Conservation (phyloP, 441 rosid genomes). For the Syzygium syzygioides region DNA sequence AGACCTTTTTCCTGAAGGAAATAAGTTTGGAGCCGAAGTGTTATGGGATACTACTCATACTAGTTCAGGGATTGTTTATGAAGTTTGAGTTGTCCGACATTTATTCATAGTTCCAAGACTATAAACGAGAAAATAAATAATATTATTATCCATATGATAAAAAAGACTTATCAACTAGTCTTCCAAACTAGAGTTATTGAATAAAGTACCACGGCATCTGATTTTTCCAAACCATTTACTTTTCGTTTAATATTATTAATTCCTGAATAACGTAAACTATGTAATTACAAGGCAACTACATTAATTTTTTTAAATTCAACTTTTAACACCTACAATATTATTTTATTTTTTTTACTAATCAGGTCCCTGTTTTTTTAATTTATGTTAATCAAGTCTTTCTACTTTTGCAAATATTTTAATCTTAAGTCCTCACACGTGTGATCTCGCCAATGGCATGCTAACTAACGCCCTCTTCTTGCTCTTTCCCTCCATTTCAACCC, state of each 20-base stretch:
- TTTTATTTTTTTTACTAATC: too few relatives aligned
- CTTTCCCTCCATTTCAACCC: not conserved
- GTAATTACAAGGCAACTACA: not conserved
- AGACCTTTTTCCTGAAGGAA: not conserved
- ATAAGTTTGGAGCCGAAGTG: not conserved
- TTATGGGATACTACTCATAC: too few relatives aligned
- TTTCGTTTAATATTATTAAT: too few relatives aligned
- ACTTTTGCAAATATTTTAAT: not conserved
- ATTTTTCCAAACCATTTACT: not conserved
- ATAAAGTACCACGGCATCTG: not conserved
- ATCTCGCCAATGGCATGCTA: not conserved
- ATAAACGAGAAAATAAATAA: too few relatives aligned
- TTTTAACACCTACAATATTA: not conserved
- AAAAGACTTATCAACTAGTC: too few relatives aligned
- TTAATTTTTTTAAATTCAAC: not conserved
- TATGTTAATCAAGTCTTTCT: not conserved
- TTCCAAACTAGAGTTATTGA: fast-evolving
- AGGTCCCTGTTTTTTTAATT: not conserved
- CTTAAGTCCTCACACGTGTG: not conserved
- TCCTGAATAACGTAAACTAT: not conserved
- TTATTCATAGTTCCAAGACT: too few relatives aligned
- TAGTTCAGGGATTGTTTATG: too few relatives aligned
- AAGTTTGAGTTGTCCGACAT: too few relatives aligned
- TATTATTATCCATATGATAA: too few relatives aligned
- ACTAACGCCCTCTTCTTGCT: not conserved